Evolutionary conservation across 2,329 filamentous ascomycete species (phyloP).

Genomic region (Aspergillus tamarii): DNA sequence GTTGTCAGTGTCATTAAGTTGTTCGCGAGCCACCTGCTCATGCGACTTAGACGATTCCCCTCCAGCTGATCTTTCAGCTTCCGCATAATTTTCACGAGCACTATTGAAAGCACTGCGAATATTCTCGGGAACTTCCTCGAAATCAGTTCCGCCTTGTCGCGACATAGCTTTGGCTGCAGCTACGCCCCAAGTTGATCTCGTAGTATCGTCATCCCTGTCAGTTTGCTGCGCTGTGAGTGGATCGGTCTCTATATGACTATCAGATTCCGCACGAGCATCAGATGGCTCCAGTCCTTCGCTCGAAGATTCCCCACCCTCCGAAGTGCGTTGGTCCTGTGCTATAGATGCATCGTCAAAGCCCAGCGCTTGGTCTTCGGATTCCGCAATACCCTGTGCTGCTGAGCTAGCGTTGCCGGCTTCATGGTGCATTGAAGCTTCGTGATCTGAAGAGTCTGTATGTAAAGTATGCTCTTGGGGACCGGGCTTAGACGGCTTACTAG

Average conservation of each 20-base stretch:
- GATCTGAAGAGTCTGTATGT: neutral
- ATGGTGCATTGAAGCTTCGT: neutral
- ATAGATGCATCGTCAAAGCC: slow-evolving; percentile 8
- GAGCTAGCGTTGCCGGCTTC: slow-evolving; percentile 4
- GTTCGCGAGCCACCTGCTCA: slow-evolving; percentile 52
- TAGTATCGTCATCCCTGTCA: neutral
- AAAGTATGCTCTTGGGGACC: neutral
- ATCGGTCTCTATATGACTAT: neutral
- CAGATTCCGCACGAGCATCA: neutral
- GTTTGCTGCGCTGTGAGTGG: neutral
- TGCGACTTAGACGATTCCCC: neutral
- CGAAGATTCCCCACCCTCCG: neutral
- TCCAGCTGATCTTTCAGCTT: neutral
- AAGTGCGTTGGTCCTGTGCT: neutral
- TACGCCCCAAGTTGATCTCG: slow-evolving; percentile 52
- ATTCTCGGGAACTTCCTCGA: neutral
- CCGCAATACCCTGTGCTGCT: slow-evolving; percentile 11
- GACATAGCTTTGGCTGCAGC: slow-evolving; percentile 56
- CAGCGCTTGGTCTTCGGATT: slow-evolving; percentile 4
- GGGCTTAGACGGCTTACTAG: slow-evolving; percentile 17
- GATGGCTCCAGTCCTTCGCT: neutral
- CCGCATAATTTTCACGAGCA: neutral
- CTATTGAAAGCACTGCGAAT: neutral
- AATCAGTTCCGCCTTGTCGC: slow-evolving; percentile 31
- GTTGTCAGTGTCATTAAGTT: neutral